A percentile compares a stretch with the other conserved stretches of the same genome.
Evolutionary conservation across 1,284 basidiomycete species (phyloP).

Genomic region (Afroboletus lepidellus): DNA sequence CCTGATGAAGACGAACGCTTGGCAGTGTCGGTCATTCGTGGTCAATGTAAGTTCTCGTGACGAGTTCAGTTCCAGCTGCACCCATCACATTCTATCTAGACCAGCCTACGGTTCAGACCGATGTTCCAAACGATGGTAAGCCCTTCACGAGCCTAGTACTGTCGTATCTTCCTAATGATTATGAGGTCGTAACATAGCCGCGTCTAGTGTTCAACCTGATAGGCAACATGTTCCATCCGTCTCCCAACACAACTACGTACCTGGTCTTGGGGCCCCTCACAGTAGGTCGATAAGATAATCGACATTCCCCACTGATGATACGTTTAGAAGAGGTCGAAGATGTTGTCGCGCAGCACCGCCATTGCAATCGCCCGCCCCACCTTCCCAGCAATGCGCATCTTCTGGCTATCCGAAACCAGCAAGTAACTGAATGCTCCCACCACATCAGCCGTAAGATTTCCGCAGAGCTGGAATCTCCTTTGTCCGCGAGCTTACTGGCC

Average conservation of each 20-base stretch:
- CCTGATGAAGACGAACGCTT: not conserved
- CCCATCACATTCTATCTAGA: too few species aligned
- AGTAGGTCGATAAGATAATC: not conserved
- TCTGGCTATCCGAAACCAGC: not conserved
- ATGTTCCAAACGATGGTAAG: too few species aligned
- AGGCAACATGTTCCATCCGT: too few species aligned
- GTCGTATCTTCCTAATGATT: too few species aligned
- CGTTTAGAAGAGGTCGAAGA: not conserved
- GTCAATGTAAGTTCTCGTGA: not conserved
- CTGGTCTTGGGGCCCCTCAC: not conserved
- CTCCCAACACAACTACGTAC: too few species aligned
- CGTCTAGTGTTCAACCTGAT: too few species aligned
- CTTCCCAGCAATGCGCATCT: not conserved
- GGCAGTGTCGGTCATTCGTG: not conserved
- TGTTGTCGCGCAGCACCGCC: not conserved
- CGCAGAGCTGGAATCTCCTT: too few species aligned
- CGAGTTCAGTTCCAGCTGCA: too few species aligned
- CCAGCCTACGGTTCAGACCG: too few species aligned
- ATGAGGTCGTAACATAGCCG: too few species aligned
- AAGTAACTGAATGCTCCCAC: not conserved
- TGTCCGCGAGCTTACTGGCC: too few species aligned
- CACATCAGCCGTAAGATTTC: not conserved
- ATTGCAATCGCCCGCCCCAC: not conserved
- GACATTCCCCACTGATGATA: not conserved
- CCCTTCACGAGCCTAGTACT: too few species aligned